A percentile compares a stretch with the other conserved stretches of the same genome.
Evolutionary conservation across 192 early-diverging fungal species (phyloP).

Genomic region (Mortierella antarctica): DNA sequence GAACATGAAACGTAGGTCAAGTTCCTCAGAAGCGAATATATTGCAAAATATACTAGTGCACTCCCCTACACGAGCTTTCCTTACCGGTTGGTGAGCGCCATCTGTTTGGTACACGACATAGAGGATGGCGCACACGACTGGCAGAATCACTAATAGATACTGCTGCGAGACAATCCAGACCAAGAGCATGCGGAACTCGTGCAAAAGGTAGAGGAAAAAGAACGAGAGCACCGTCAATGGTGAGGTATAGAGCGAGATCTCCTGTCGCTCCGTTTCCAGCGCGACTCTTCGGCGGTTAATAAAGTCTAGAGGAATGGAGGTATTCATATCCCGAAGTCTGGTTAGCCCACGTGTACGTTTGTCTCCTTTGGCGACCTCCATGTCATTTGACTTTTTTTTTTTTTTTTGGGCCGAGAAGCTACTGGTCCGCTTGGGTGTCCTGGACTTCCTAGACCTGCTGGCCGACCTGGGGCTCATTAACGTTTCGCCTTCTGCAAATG

Average conservation of each 20-base stretch:
- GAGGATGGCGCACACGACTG: slow-evolving; percentile 34
- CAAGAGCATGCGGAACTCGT: slow-evolving; percentile 52
- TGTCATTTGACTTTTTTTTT: too few species aligned
- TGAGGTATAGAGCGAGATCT: slow-evolving; percentile 60
- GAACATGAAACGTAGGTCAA: neutral
- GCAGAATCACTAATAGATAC: slow-evolving; percentile 48
- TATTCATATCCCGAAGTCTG: too few species aligned
- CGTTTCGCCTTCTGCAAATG: too few species aligned
- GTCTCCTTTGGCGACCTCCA: too few species aligned
- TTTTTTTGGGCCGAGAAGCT: slow-evolving; percentile 33
- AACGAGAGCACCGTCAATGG: slow-evolving; percentile 60
- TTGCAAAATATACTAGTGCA: neutral
- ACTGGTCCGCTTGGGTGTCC: slow-evolving; percentile 19
- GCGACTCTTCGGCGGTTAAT: slow-evolving; percentile 53
- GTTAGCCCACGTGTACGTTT: too few species aligned
- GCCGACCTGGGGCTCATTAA: too few species aligned
- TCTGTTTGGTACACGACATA: slow-evolving; percentile 62
- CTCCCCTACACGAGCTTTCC: neutral
- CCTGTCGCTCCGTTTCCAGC: slow-evolving; percentile 53
- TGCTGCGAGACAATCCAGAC: slow-evolving; percentile 54
- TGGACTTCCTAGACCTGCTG: neutral
- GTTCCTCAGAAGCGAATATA: neutral
- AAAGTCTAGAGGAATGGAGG: slow-evolving; percentile 39
- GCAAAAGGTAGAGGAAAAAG: slow-evolving; percentile 56
- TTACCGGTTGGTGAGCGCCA: slow-evolving; percentile 69